Conservation (phyloP, 768 basidiomycete species). For the Mycena rosella region DNA sequence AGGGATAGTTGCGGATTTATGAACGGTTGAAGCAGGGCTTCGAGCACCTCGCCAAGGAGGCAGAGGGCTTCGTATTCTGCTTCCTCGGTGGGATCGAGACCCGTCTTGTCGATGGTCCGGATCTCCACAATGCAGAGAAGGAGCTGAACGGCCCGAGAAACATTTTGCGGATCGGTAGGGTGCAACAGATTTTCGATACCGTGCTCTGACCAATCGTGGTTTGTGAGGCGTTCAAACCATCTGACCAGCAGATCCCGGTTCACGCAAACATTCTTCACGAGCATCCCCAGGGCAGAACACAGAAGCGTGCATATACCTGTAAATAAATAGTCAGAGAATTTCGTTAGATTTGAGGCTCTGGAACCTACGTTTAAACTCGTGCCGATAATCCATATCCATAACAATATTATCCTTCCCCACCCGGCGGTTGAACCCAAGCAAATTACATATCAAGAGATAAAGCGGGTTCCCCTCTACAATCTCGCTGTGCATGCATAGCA, state of each 20-base stretch:
- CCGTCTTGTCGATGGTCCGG: neutral
- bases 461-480: no score
- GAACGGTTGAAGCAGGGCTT: neutral
- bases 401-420: no score
- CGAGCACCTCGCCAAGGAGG: neutral
- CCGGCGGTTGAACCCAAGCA: no score
- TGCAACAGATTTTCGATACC: neutral
- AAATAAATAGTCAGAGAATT: no score
- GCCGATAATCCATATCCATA: no score
- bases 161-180: neutral
- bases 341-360: no score
- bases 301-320: no score
- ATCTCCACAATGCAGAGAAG: neutral
- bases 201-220: constrained; percentile 1
- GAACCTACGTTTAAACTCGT: no score
- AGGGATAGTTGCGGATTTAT: neutral
- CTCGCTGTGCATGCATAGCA: no score
- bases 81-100: neutral
- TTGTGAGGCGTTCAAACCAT: neutral
- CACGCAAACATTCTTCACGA: neutral
- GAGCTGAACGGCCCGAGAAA: neutral
- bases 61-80: neutral
- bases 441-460: no score
- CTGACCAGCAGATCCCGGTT: neutral
- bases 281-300: neutral